Evolutionary conservation across 129 eudicot genomes (phyloP), one percentile per base, ranked within the genome.

Genomic region (Erigeron canadensis): DNA sequence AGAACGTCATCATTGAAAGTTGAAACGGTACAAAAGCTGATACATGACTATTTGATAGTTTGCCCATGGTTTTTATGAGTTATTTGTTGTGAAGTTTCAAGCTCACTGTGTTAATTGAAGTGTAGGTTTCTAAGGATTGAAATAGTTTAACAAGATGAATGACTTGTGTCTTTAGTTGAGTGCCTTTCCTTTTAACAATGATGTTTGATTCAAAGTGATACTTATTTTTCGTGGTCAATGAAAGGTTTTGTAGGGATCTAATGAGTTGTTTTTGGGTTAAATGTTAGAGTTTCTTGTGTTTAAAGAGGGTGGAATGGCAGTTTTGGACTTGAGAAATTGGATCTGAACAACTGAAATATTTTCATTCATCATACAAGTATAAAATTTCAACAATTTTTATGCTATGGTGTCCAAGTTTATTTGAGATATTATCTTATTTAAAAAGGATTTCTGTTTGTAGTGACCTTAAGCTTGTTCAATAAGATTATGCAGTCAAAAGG

Each of bases 1-100:
- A 21, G 28, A 55, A 55, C 12, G 13, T 2, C 0, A 47, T 1
- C 2, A n/a, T 28, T 28, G 34, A 4, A 19, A 58, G 39, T 28
- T 28, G 34, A 4, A 19, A 58, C n/a, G 4, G n/a, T 23, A 22
- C 9, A 5, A 5, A 10, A 58, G 0, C 22, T 18, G 23, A 38
- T 38, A 23, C 16, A 62, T 8, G 4, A 62, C 47, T 62, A n/a
- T 63, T 63, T 63, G 68, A 63, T 63, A 4, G 40, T 38, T 63
- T 63, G n/a, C 68, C 68, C 2, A 16, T 18, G 67, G 21, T 13
- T 38, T 17, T 16, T 19, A 22, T 22, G 63, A 58, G 41, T 58
- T 8, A 2, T 55, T 6, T 55, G 7, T 22, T 9, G 28, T 6
- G 3, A 62, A 7, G 5, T 13, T 13, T 60, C 17, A 21, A 22